A percentile compares a stretch with the other conserved stretches of the same genome.
Evolutionary conservation across 177 flowering plant genomes (phyloP).

Genomic region (Vitis hybrid): DNA sequence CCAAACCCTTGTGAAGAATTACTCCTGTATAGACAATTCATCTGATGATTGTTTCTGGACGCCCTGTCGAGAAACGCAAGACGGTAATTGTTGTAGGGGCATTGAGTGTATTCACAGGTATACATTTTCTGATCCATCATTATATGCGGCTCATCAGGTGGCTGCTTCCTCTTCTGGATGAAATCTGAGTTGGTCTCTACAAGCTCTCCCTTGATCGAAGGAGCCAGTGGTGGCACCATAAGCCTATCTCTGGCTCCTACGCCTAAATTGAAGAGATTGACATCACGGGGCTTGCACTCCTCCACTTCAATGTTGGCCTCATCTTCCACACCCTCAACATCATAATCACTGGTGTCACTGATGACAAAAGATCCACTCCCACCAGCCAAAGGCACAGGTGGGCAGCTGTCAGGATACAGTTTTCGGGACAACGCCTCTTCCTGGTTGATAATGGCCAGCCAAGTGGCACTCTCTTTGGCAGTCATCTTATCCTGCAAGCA

Average conservation of each 20-base stretch:
- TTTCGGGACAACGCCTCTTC: conserved; percentile 53
- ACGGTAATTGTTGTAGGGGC: conserved; percentile 48
- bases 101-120: conserved; percentile 45
- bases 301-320: conserved; percentile 35
- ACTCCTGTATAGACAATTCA: conserved; percentile 35
- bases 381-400: conserved; percentile 28
- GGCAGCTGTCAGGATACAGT: conserved; percentile 56
- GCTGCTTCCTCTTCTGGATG: conserved; percentile 47
- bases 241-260: conserved; percentile 25
- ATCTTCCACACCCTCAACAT: conserved; percentile 59
- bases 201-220: conserved; percentile 45
- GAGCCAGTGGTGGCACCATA: conserved; percentile 17
- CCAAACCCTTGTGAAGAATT: conserved; percentile 26
- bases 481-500: conserved; percentile 67
- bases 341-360: conserved; percentile 50
- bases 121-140: conserved; percentile 37
- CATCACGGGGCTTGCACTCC: conserved; percentile 47
- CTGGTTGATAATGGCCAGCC: conserved; percentile 61
- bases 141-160: conserved; percentile 21
- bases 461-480: conserved; percentile 64
- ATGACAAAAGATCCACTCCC: conserved; percentile 42
- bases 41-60: conserved; percentile 57
- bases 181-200: conserved; percentile 25
- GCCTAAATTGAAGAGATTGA: conserved; percentile 30
- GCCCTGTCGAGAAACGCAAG: conserved; percentile 49